A percentile compares a stretch with the other conserved stretches of the same genome.
Evolutionary conservation across 495 filamentous ascomycete species (phyloP).

Genomic region (Neurospora sp.): DNA sequence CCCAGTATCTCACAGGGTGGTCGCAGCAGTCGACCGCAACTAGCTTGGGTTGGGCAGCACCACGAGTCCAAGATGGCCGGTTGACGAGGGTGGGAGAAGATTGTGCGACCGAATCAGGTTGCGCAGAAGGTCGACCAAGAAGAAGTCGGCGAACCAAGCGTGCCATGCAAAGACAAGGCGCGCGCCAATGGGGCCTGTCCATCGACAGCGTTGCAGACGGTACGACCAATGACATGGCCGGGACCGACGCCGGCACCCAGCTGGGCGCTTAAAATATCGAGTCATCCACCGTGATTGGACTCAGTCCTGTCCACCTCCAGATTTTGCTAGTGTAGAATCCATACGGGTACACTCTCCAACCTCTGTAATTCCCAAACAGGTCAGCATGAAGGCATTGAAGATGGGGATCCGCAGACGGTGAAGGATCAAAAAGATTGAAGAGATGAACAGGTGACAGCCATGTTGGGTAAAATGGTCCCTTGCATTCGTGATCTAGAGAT

Average conservation of each 20-base stretch:
- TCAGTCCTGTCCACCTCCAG: background rate
- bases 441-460: background rate
- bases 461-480: background rate
- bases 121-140: slow-evolving; percentile 1
- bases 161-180: slow-evolving; percentile 18
- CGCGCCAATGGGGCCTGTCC: slow-evolving; percentile 21
- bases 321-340: background rate
- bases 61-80: slow-evolving; percentile 6
- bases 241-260: slow-evolving; percentile 9
- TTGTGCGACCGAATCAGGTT: slow-evolving; percentile 15
- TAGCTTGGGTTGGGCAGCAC: slow-evolving; percentile 12
- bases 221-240: slow-evolving; percentile 17
- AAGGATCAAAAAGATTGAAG: background rate
- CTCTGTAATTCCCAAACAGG: background rate
- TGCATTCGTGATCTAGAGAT: background rate
- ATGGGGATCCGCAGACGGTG: background rate
- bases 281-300: slow-evolving; percentile 17
- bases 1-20: background rate
- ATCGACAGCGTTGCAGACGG: slow-evolving; percentile 2
- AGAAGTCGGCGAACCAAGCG: slow-evolving; percentile 13
- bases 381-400: background rate
- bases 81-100: background rate
- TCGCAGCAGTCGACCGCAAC: background rate
- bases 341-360: background rate
- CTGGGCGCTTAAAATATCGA: slow-evolving; percentile 25